Evolutionary conservation across 2,329 filamentous ascomycete genomes (phyloP).

Genomic region (Plenodomus lindquistii): DNA sequence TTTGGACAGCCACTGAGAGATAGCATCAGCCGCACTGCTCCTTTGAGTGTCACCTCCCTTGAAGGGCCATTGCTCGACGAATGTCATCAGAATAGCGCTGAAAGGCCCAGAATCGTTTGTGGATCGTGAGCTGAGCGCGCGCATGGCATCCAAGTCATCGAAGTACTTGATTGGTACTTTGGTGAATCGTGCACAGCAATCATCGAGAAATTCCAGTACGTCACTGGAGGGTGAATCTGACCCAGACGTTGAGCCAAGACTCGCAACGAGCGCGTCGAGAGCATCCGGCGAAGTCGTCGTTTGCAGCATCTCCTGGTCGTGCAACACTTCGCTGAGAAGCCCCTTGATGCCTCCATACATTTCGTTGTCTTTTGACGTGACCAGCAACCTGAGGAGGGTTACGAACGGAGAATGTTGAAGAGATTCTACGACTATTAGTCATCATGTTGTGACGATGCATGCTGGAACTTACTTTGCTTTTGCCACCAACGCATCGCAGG

Average conservation of each 20-base stretch:
- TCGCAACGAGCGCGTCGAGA: conserved; percentile 53
- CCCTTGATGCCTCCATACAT: conserved; percentile 57
- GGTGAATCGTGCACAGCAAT: conserved; percentile 76
- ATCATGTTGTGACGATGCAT: neutral
- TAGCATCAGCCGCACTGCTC: conserved; percentile 27
- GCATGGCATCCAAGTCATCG: conserved; percentile 64
- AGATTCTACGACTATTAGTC: conserved; percentile 50
- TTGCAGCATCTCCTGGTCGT: conserved; percentile 69
- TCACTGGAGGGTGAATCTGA: conserved; percentile 28
- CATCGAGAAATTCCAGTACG: conserved; percentile 76
- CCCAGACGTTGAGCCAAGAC: conserved; percentile 48
- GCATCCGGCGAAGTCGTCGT: conserved; percentile 44
- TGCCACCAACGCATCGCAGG: conserved; percentile 90
- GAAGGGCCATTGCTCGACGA: conserved; percentile 80
- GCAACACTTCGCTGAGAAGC: conserved; percentile 64
- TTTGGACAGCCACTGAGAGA: conserved; percentile 43
- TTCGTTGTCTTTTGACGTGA: conserved; percentile 54
- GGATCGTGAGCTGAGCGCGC: conserved; percentile 22
- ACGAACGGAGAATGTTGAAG: conserved; percentile 71
- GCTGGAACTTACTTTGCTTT: conserved; percentile 57
- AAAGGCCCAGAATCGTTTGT: conserved; percentile 38
- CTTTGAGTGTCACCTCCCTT: conserved; percentile 36
- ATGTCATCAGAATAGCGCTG: conserved; percentile 69
- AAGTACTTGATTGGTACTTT: conserved; percentile 82
- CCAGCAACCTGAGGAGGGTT: conserved; percentile 66